A percentile compares a stretch with the other conserved stretches of the same genome.
Conservation (phyloP, 108 stramenopile species). For the Cyclotella sp. region DNA sequence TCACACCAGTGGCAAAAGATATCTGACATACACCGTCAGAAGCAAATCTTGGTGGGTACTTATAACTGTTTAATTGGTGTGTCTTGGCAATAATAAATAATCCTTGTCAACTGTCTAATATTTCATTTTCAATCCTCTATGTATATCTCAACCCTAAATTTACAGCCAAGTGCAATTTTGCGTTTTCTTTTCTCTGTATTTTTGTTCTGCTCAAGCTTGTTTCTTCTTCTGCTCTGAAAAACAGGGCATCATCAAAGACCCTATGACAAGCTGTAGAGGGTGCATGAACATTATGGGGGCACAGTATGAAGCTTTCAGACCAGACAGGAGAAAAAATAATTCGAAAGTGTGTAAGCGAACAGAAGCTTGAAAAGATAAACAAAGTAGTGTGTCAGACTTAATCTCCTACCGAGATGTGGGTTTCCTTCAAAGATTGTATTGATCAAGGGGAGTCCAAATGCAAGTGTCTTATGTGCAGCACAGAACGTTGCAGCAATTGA, state of each 20-base stretch:
- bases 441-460: constrained; percentile 90
- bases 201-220: background rate
- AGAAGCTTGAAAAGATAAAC: background rate
- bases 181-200: background rate
- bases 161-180: too few species aligned
- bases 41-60: too few species aligned
- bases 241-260: constrained; percentile 63
- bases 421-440: constrained; percentile 91
- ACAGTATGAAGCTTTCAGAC: constrained; percentile 61
- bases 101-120: too few species aligned
- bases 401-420: constrained; percentile 62
- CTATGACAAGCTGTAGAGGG: constrained; percentile 87
- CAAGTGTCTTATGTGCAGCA: constrained; percentile 90
- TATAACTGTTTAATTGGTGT: too few species aligned
- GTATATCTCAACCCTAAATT: too few species aligned
- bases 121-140: too few species aligned
- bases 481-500: constrained; percentile 85
- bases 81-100: too few species aligned
- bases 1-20: too few species aligned
- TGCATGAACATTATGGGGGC: constrained; percentile 93
- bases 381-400: background rate
- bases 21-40: too few species aligned
- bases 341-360: background rate
- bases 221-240: constrained; percentile 27
- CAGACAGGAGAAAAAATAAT: background rate